phyloP scores from a whole-genome alignment of 192 early-diverging fungal genomes.

The Coemansia pectinata region DNA sequence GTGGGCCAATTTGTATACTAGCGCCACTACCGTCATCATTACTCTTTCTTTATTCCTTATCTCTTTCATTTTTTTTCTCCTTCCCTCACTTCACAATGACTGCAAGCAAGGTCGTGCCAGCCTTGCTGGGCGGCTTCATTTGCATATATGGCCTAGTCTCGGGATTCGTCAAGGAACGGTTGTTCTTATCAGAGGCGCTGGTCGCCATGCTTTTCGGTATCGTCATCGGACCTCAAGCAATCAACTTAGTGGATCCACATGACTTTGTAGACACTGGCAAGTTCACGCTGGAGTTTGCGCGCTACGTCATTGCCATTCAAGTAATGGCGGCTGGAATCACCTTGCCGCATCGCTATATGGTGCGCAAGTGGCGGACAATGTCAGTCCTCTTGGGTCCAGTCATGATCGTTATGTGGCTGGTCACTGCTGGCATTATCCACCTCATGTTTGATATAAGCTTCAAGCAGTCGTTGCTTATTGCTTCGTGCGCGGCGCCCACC shows the following conservation, averaged over 20 bases:
- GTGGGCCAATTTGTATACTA: background rate
- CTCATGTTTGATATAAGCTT: conserved; percentile 55
- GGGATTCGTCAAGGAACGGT: conserved; percentile 67
- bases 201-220: conserved; percentile 89
- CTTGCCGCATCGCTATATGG: conserved; percentile 75
- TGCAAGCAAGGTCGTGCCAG: conserved; percentile 52
- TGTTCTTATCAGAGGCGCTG: conserved; percentile 73
- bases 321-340: conserved; percentile 86
- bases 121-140: conserved; percentile 77
- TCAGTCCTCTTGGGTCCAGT: conserved; percentile 76
- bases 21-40: conserved; percentile 6
- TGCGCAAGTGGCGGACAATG: conserved; percentile 72
- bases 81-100: conserved; percentile 1
- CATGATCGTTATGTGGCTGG: conserved; percentile 82
- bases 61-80: background rate
- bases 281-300: conserved; percentile 74
- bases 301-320: conserved; percentile 80
- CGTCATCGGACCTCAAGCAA: conserved; percentile 73
- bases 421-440: conserved; percentile 63
- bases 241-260: conserved; percentile 70
- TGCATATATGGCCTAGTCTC: conserved; percentile 71
- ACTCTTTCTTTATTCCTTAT: conserved; percentile 1
- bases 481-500: conserved; percentile 86
- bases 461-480: conserved; percentile 69
- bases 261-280: conserved; percentile 49